These are phyloP conservation scores for Colletotrichum sublineola DNA, from an alignment of 2,329 filamentous ascomycete species.

Conservation along the genomic window DNA sequence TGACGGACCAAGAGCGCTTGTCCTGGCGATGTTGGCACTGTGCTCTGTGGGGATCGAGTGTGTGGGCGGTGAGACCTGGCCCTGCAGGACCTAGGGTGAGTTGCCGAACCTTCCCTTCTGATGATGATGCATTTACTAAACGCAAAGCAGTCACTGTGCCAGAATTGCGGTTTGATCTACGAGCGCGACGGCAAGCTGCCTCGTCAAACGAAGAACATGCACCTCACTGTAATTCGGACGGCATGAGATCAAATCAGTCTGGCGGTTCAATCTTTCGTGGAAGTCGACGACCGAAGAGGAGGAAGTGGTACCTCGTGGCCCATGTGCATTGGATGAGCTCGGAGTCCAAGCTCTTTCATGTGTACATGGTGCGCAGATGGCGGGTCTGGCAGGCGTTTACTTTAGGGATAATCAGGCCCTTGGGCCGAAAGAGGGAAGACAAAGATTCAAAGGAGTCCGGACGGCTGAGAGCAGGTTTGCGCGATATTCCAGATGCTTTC, in stretches of 20 bases:
- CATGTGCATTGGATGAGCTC: conserved; percentile 47
- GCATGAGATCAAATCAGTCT: conserved; percentile 16
- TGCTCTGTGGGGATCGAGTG: conserved; percentile 85
- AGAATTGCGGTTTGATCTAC: conserved; percentile 91
- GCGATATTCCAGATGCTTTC: conserved; percentile 39
- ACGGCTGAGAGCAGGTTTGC: conserved; percentile 32
- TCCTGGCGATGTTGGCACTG: conserved; percentile 93
- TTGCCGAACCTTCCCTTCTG: conserved; percentile 25
- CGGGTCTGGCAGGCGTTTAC: conserved; percentile 33
- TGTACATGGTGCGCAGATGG: conserved; percentile 34
- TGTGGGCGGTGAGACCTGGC: conserved; percentile 96
- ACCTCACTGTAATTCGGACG: conserved; percentile 40
- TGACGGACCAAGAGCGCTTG: conserved; percentile 82
- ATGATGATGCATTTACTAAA: conserved; percentile 36
- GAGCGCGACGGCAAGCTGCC: conserved; percentile 89
- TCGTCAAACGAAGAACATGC: conserved; percentile 43
- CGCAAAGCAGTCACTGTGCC: conserved; percentile 79
- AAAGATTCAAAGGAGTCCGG: conserved; percentile 38
- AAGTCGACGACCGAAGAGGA: not conserved
- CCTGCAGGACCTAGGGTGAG: conserved; percentile 86
- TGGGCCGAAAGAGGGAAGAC: conserved; percentile 31
- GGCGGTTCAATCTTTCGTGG: not conserved
- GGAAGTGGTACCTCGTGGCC: not conserved
- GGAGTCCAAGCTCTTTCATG: conserved; percentile 4
- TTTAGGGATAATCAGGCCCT: conserved; percentile 31